Conservation (phyloP, 2,329 filamentous ascomycete species). For the Scorias spongiosa region DNA sequence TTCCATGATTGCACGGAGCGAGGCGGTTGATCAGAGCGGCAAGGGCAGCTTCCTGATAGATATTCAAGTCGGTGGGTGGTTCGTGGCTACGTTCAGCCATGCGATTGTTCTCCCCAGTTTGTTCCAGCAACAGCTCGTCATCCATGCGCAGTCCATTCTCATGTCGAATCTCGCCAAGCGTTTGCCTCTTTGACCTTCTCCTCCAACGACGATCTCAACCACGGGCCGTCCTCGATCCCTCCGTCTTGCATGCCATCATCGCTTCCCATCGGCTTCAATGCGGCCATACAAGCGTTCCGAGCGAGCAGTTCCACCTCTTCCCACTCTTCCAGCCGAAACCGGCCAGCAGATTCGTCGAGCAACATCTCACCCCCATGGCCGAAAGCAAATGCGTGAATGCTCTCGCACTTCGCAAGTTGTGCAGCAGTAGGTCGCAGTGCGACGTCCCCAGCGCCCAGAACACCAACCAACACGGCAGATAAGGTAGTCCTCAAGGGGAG, state of each 20-base stretch:
- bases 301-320: constrained; percentile 52
- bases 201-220: constrained; percentile 26
- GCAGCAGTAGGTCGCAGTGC: constrained; percentile 46
- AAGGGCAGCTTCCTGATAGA: no score
- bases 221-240: constrained; percentile 17
- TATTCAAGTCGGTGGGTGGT: no score
- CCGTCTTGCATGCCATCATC: constrained; percentile 26
- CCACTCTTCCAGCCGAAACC: constrained; percentile 64
- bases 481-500: constrained; percentile 64
- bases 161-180: constrained; percentile 25
- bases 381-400: constrained; percentile 72
- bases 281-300: constrained; percentile 44
- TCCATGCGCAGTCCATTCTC: constrained; percentile 5
- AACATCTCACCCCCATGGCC: constrained; percentile 59
- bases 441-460: constrained; percentile 31
- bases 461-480: constrained; percentile 48
- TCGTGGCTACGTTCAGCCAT: no score
- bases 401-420: constrained; percentile 46
- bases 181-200: constrained; percentile 25
- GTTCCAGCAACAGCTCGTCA: no score
- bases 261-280: constrained; percentile 23
- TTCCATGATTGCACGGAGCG: no score
- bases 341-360: constrained; percentile 66
- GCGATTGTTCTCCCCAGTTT: no score
- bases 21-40: no score